Evolutionary conservation across 164 flowering plant genomes (phyloP), one percentile per base, ranked within the genome.

Genomic region (Saururus chinensis): DNA sequence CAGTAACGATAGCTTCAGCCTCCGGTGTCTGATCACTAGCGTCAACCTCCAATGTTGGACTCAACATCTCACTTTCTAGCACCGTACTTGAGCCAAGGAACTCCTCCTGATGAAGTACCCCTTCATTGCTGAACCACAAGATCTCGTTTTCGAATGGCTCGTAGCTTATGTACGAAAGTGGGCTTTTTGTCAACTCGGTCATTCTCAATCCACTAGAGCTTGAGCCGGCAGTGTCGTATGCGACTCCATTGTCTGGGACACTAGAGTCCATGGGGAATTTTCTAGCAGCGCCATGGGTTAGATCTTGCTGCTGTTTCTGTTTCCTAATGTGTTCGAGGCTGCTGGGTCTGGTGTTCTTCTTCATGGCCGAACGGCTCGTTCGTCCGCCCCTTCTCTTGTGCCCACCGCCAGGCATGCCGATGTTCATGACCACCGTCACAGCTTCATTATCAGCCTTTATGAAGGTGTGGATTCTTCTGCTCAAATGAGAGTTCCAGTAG

Each of bases 401-500:
- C 4, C 62, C 59, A 22, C 51, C 60, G 19, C 21, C 51, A 19
- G 51, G 20, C 35, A 64, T 65, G 45, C 61, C 37, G 5, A 65
- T n/a, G 19, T 71, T 73, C 56, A 67, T 41, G 51, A 71, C 19
- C 49, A 71, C 61, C 19, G 41, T 63, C 0, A 56, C 20, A 7
- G 51, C 67, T 3, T 53, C 75, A 42, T 60, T 57, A 19, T 51
- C 22, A 4, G 70, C 71, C 57, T 74, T 77, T 59, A 80, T 75
- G 53, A 81, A 80, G 35, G 62, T 79, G 64, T 82, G 72, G 20
- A 90, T 66, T 74, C 80, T 83, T 51, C 91, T 71, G 62, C 95
- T 86, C 65, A 90, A 66, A 59, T 86, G 88, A 24, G 95, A 86
- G 68, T 90, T 90, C 97, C 95, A 89, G 64, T 89, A 82, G 60